A percentile compares a stretch with the other conserved stretches of the same genome.
Conservation (phyloP, 768 basidiomycete species). For the Leccinum disarticulatum region DNA sequence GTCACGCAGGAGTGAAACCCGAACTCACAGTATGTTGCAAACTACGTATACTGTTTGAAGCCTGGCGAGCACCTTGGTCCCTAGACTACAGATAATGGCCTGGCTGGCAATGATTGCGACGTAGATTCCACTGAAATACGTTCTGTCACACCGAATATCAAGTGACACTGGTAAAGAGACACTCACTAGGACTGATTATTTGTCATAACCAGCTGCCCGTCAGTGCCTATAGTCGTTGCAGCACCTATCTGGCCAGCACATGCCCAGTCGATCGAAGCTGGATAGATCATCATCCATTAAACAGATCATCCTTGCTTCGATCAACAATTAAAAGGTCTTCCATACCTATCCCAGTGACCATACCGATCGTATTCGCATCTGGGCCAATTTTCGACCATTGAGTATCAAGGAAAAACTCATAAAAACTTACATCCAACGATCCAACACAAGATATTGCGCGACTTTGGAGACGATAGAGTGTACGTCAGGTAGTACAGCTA, state of each 20-base stretch:
- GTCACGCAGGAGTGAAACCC: neutral
- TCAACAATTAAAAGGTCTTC: neutral
- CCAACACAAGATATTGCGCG: slow-evolving; percentile 62
- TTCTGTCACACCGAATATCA: slow-evolving; percentile 39
- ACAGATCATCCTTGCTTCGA: neutral
- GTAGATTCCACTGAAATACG: slow-evolving; percentile 55
- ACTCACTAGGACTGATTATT: slow-evolving; percentile 45
- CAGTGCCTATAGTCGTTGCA: slow-evolving; percentile 54
- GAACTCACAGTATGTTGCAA: slow-evolving; percentile 38
- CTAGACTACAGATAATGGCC: slow-evolving; percentile 62
- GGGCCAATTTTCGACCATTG: neutral
- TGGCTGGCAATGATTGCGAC: slow-evolving; percentile 58
- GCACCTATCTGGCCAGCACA: slow-evolving; percentile 63
- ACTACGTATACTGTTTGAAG: slow-evolving; percentile 55
- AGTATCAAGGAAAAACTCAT: neutral
- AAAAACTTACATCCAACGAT: slow-evolving; percentile 57
- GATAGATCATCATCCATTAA: slow-evolving; percentile 38
- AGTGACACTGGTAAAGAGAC: slow-evolving; percentile 28
- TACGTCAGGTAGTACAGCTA: slow-evolving; percentile 69
- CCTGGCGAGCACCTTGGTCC: slow-evolving; percentile 60
- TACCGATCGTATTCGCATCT: slow-evolving; percentile 53
- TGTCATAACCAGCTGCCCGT: slow-evolving; percentile 35
- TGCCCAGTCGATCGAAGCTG: slow-evolving; percentile 62
- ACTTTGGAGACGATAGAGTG: slow-evolving; percentile 49
- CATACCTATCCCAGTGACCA: slow-evolving; percentile 38